Base-by-base conservation (phyloP, 2,329 filamentous ascomycete species). In the Trichoderma oligosporum region DNA sequence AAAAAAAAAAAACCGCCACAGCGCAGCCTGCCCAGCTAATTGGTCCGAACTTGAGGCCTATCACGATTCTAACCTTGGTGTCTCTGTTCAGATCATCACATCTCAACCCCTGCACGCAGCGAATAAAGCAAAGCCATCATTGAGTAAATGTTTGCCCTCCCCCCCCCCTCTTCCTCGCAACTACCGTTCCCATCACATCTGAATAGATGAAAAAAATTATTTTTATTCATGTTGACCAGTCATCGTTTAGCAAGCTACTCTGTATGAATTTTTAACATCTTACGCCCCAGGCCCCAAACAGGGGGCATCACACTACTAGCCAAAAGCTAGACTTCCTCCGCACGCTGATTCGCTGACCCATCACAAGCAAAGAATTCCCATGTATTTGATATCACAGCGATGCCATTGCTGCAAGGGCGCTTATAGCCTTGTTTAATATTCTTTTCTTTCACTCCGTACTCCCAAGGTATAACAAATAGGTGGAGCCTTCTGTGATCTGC, bases 381-480 rank as follows among this genome's bases (percentile, higher is more conserved):
- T 51, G 33, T 20, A 7, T 51, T 11, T 14, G 22, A 55, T 45
- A 55, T 55, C 51, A 55, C 47, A 51, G 22, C 20, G 44, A 22
- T 27, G n/a, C 44, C 27, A 22, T 33, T n/a, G 22, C 51, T 45
- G 33, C 18, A 29, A 55, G 41, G 51, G 51, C 51, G 51, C 51
- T 55, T 46, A 46, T 16, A 38, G 38, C 41, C 48, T 46, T 38
- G 22, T 38, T 46, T 22, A 6, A 31, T 31, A 6, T 31, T 31
- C 6, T 31, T 6, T 31, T 31, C 11, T 31, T 31, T 11, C 27
- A n/a, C n/a, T n/a, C n/a, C n/a, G n/a, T n/a, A n/a, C n/a, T n/a
- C n/a, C n/a, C n/a, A n/a, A n/a, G n/a, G n/a, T n/a, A n/a, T n/a
- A 7, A 8, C 14, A 2, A 14, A 20, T 31, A 11, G 16, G 51